phyloP scores from a whole-genome alignment of 164 flowering plant genomes.

The Magnolia changhungtana region DNA sequence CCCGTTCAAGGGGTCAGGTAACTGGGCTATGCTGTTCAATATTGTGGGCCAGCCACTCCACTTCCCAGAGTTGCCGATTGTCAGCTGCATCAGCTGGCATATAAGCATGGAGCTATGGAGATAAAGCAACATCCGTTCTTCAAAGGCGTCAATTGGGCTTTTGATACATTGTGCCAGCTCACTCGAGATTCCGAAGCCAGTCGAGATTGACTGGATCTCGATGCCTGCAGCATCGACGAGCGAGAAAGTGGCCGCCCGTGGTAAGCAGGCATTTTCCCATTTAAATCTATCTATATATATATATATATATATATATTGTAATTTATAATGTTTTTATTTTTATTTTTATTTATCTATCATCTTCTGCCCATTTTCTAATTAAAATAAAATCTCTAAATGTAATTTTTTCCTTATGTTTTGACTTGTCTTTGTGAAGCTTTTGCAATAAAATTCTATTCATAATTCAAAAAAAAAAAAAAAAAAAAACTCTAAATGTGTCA shows the following conservation, averaged over 20 bases:
- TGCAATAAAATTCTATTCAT: too few relatives aligned
- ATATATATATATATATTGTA: too few relatives aligned
- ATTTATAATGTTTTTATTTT: conserved; percentile 32
- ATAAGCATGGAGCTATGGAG: conserved; percentile 74
- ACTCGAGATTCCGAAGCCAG: conserved; percentile 67
- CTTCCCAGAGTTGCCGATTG: conserved; percentile 74
- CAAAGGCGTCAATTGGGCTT: conserved; percentile 83
- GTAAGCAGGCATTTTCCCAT: too few relatives aligned
- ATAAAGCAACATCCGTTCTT: conserved; percentile 89
- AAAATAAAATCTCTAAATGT: too few relatives aligned
- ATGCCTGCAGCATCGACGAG: conserved; percentile 38
- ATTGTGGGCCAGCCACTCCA: conserved; percentile 80
- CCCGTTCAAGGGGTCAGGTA: conserved; percentile 85
- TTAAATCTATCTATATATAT: too few relatives aligned
- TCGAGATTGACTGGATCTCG: conserved; percentile 46
- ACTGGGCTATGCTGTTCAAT: conserved; percentile 74
- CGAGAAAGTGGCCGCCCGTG: conserved; percentile 32
- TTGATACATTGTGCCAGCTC: conserved; percentile 81
- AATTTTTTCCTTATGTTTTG: too few relatives aligned
- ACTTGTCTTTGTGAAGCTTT: too few relatives aligned
- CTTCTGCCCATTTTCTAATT: too few relatives aligned
- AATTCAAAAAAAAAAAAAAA: too few relatives aligned
- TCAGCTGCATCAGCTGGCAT: conserved; percentile 71
- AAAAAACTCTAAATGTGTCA: too few relatives aligned
- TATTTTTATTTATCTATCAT: too few relatives aligned